Conservation (phyloP, 352 stramenopile genomes). For the Pythium brachiatum region DNA sequence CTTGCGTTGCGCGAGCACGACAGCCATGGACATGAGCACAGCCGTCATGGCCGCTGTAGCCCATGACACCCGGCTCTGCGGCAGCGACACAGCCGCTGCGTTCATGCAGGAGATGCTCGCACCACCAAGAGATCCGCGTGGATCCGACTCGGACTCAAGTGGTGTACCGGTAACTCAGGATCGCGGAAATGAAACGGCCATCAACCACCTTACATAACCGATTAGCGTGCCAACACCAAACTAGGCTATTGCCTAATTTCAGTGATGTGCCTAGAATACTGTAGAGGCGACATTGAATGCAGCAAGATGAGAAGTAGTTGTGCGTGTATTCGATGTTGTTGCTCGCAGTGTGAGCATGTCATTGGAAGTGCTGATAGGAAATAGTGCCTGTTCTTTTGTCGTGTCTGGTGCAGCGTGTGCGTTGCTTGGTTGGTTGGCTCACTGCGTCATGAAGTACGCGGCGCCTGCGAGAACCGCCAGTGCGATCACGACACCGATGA, state of each 20-base stretch:
- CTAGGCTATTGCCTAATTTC: not conserved
- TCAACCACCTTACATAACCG: not conserved
- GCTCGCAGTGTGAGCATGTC: not conserved
- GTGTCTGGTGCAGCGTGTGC: too few relatives aligned
- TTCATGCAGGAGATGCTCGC: not conserved
- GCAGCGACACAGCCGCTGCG: not conserved
- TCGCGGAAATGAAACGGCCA: slow-evolving; percentile 6
- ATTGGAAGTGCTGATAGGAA: too few relatives aligned
- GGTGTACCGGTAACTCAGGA: not conserved
- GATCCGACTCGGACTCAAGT: not conserved
- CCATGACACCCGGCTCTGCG: slow-evolving; percentile 28
- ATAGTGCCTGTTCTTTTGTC: too few relatives aligned
- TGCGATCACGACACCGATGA: slow-evolving; percentile 47
- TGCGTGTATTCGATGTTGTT: not conserved
- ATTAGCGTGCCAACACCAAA: not conserved
- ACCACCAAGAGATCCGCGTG: not conserved
- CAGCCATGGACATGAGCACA: slow-evolving; percentile 31
- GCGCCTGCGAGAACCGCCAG: slow-evolving; percentile 47
- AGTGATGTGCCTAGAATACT: not conserved
- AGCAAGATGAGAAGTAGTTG: not conserved
- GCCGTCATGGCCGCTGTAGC: slow-evolving; percentile 29
- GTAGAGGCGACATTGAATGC: too few relatives aligned
- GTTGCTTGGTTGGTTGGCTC: not conserved
- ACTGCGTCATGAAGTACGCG: slow-evolving; percentile 56
- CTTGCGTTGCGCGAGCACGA: slow-evolving; percentile 29